phyloP scores from a whole-genome alignment of 139 green algal species.

The Chlamydomonas incerta region DNA sequence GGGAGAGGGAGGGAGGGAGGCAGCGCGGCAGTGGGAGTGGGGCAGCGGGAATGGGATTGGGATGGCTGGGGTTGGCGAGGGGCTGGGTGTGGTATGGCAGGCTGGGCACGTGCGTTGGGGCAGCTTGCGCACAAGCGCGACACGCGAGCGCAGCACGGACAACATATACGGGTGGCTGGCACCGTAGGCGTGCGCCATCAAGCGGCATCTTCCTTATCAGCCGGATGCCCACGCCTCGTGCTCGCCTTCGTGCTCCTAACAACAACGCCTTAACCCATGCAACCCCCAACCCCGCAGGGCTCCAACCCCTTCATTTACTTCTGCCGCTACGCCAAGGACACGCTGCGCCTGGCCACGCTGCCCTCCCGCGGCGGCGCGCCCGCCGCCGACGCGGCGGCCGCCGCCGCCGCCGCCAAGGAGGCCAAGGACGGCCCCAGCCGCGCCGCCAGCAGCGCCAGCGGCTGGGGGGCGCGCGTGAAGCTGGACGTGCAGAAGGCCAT shows the following conservation, averaged over 20 bases:
- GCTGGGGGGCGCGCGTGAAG: conserved; percentile 57
- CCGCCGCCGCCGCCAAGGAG: neutral
- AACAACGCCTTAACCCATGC: too few species aligned
- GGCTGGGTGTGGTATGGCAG: too few species aligned
- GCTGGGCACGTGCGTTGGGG: too few species aligned
- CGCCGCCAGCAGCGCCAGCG: neutral
- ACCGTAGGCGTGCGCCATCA: too few species aligned
- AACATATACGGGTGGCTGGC: too few species aligned
- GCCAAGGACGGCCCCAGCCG: neutral
- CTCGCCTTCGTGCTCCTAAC: neutral
- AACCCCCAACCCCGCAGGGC: conserved; percentile 42
- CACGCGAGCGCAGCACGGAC: too few species aligned
- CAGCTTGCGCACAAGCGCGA: too few species aligned
- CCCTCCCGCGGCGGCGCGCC: neutral
- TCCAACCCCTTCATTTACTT: conserved; percentile 56
- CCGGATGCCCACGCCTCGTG: too few species aligned
- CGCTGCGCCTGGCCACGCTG: conserved; percentile 50
- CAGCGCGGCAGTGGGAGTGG: too few species aligned
- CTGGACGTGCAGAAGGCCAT: conserved; percentile 53
- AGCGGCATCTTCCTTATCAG: too few species aligned
- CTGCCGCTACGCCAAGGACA: conserved; percentile 55
- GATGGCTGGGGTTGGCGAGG: too few species aligned
- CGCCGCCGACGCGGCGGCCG: neutral
- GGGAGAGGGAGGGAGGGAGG: neutral
- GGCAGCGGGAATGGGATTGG: too few species aligned